Conservation (phyloP, 768 basidiomycete species). For the Cystobasidium onofrii region DNA sequence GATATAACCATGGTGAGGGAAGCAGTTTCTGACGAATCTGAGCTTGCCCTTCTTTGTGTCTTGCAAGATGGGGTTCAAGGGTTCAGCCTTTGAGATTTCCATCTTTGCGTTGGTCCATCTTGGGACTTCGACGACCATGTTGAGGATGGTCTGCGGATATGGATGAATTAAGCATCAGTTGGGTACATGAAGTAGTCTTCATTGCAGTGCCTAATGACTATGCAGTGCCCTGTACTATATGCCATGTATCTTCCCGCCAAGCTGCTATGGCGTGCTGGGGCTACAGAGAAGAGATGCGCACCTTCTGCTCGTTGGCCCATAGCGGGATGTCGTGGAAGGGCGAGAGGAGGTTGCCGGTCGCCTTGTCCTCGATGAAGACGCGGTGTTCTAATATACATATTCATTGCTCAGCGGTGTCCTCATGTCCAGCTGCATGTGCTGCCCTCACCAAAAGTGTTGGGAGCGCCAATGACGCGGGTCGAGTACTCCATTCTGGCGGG, state of each 20-base stretch:
- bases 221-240: background rate
- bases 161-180: too few relatives aligned
- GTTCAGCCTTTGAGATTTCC: slow-evolving; percentile 93
- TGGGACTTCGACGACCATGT: slow-evolving; percentile 96
- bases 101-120: slow-evolving; percentile 99
- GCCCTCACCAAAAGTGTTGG: slow-evolving; percentile 79
- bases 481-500: slow-evolving; percentile 48
- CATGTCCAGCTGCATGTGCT: background rate
- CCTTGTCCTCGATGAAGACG: slow-evolving; percentile 68
- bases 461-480: slow-evolving; percentile 70
- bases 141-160: slow-evolving; percentile 92
- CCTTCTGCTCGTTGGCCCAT: slow-evolving; percentile 84
- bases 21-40: slow-evolving; percentile 97
- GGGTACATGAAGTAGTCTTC: too few relatives aligned
- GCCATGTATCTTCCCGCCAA: too few relatives aligned
- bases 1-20: slow-evolving; percentile 99
- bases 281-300: background rate
- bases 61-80: slow-evolving; percentile 99
- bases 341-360: slow-evolving; percentile 72
- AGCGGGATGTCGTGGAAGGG: slow-evolving; percentile 87
- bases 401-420: background rate
- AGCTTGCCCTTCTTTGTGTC: slow-evolving; percentile 94
- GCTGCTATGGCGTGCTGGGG: background rate
- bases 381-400: slow-evolving; percentile 65
- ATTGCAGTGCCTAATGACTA: slow-evolving; percentile 64